phyloP scores from a whole-genome alignment of 2,329 filamentous ascomycete species.

The Apiospora rasikravindrae region DNA sequence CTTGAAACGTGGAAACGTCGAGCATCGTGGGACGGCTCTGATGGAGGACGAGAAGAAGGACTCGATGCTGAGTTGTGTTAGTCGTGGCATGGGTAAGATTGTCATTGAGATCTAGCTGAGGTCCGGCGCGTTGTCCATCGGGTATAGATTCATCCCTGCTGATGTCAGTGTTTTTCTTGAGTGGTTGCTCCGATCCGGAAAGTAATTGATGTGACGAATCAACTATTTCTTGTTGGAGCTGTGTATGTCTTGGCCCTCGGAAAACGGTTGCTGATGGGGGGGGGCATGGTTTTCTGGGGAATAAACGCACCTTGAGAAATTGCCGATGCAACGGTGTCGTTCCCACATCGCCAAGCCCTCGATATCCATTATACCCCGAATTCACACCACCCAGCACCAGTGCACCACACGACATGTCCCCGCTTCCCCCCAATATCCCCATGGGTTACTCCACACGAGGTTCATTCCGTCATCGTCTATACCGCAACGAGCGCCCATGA shows the following conservation, averaged over 20 bases:
- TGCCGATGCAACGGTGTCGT: background rate
- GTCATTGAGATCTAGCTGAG: constrained; percentile 49
- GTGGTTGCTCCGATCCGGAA: background rate
- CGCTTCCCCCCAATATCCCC: constrained; percentile 11
- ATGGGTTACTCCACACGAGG: constrained; percentile 1
- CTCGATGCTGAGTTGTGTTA: constrained; percentile 58
- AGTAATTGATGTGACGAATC: background rate
- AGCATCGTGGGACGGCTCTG: constrained; percentile 56
- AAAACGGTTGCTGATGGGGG: background rate
- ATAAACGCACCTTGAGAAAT: background rate
- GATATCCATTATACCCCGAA: constrained; percentile 11
- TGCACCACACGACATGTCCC: background rate
- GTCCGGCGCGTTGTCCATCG: constrained; percentile 28
- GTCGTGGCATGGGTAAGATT: constrained; percentile 56
- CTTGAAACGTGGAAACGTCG: constrained; percentile 49
- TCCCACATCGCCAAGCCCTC: background rate
- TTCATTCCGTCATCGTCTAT: constrained; percentile 7
- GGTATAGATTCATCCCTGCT: background rate
- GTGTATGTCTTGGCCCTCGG: background rate
- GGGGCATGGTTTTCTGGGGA: background rate
- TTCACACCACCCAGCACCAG: constrained; percentile 3
- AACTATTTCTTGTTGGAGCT: background rate
- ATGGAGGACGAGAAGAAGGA: constrained; percentile 49
- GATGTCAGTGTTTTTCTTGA: background rate
- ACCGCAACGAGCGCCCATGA: background rate